These are phyloP conservation scores for Xylaria sp. DNA, from an alignment of 2,329 filamentous ascomycete species.

Conservation along the genomic window DNA sequence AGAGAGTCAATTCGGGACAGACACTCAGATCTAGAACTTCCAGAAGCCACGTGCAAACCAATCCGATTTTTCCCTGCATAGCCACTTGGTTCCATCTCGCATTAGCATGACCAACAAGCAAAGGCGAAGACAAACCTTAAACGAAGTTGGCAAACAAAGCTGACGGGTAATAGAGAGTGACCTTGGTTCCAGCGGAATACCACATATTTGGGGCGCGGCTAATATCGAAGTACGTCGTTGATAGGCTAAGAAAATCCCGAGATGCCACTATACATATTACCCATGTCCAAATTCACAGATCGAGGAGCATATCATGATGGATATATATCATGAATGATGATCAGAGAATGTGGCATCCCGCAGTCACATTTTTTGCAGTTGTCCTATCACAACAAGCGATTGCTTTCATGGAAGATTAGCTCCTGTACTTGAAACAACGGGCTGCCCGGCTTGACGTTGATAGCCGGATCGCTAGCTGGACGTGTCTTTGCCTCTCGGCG, in stretches of 20 bases:
- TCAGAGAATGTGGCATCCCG: slow-evolving; percentile 9
- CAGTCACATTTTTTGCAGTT: not conserved
- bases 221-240: slow-evolving; percentile 5
- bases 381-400: slow-evolving; percentile 3
- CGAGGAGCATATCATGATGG: not conserved
- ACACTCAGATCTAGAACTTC: not conserved
- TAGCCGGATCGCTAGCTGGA: slow-evolving; percentile 8
- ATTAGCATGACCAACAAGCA: not conserved
- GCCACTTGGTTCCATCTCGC: not conserved
- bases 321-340: not conserved
- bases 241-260: slow-evolving; percentile 21
- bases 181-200: too few relatives aligned
- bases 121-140: not conserved
- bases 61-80: not conserved
- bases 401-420: not conserved
- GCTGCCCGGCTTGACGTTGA: slow-evolving; percentile 4
- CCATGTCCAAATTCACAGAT: not conserved
- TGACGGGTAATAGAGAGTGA: not conserved
- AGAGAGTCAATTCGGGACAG: not conserved
- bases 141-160: not conserved
- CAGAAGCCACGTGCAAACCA: slow-evolving; percentile 1
- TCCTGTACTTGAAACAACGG: slow-evolving; percentile 16
- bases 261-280: not conserved
- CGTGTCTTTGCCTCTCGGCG: not conserved
- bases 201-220: not conserved